Base-by-base conservation (phyloP, 164 flowering plant species). In the grape (Vitis vinifera) region DNA sequence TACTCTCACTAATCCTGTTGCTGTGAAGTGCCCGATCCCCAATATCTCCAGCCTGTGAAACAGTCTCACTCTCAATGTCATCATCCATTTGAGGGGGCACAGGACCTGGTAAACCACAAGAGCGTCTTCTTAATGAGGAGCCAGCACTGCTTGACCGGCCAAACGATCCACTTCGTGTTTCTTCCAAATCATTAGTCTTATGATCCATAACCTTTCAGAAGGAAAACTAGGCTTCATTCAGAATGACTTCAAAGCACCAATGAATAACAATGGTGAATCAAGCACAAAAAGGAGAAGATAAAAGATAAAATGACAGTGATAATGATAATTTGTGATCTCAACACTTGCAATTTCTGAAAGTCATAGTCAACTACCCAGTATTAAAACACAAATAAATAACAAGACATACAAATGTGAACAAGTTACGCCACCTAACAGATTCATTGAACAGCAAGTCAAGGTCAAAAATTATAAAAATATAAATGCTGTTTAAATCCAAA, bases 41-140 rank as follows among this genome's bases (percentile, higher is more conserved):
- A 55, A 83, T 85, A 76, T 91, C 97, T 49, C 97, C 97, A 9
- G 94, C 97, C 69, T 85, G 85, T 11, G 97, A 89, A 63, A 84
- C 88, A 63, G 56, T 65, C 74, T 81, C 91, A 59, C 75, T 83
- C 73, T 86, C 92, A 69, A 66, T 47, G 10, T 83, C 84, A 62
- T 83, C 84, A 62, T 74, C 79, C 10, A 23, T 12, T 59, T 73
- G 77, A 55, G 71, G 51, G 37, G 70, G 47, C 13, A 52, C 19
- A 57, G 53, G 51, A 67, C 59, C 62, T 37, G 82, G 73, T 59
- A 73, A 68, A 56, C 77, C 75, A 9, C 70, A 63, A 12, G 90
- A 83, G 17, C 62, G 80, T 65, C 86, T 76, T 63, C 84, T 77
- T 29, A 66, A 37, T 53, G 85, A 82, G 70, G 87, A 83, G 52